Percentiles rank a stretch among this genome's conserved stretches.
Evolutionary conservation across 148 eudicot species (phyloP).

Genomic region (Euryodendron excelsum): DNA sequence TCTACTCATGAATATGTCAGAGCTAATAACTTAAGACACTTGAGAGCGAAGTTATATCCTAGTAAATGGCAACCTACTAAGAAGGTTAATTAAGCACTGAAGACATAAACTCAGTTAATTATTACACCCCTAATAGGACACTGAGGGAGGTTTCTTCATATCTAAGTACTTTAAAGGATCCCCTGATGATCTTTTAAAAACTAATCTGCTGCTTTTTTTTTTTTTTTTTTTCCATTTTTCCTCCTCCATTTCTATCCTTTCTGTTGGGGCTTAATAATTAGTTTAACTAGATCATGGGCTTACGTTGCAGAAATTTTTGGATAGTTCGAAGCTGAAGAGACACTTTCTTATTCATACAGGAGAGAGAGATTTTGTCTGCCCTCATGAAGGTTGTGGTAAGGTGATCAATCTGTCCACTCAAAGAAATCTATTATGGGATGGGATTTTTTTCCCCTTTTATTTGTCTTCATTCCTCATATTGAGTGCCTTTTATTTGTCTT

Average conservation of each 20-base stretch:
- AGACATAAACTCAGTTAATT: no score
- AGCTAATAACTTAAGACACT: no score
- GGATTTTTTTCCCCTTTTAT: background rate
- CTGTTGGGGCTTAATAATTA: background rate
- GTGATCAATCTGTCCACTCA: conserved; percentile 38
- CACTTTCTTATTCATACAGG: conserved; percentile 97
- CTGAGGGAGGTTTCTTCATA: background rate
- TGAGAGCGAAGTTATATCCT: no score
- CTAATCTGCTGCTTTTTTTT: background rate
- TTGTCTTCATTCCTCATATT: no score
- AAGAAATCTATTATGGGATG: background rate
- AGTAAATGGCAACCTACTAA: no score
- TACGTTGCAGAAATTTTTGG: conserved; percentile 92
- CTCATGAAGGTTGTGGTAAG: conserved; percentile 99
- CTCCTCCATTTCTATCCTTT: background rate
- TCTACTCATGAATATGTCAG: no score
- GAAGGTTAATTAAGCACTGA: no score
- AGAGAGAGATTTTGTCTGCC: conserved; percentile 87
- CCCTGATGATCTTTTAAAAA: background rate
- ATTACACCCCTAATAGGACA: no score
- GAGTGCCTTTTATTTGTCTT: no score
- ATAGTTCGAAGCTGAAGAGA: conserved; percentile 92
- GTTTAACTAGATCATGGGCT: conserved; percentile 10
- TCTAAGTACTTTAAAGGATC: background rate
- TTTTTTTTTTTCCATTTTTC: background rate